These are phyloP conservation scores for Cynara cardunculus DNA, from an alignment of 129 eudicot species.

Conservation along the genomic window DNA sequence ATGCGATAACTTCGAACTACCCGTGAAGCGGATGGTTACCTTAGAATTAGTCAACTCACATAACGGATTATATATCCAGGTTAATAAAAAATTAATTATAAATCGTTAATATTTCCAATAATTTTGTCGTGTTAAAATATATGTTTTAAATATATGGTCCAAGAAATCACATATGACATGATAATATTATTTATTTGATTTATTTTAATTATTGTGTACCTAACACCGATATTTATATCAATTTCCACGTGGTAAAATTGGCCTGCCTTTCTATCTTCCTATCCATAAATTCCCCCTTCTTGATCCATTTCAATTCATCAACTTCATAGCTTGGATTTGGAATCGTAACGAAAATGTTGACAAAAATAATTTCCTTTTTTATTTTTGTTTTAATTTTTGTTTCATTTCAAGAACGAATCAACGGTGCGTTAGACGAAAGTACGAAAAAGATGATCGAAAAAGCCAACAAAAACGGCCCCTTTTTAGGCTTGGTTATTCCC, in stretches of 20 bases:
- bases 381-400: not conserved
- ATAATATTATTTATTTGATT: not conserved
- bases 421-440: constrained; percentile 32
- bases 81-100: too few relatives aligned
- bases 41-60: too few relatives aligned
- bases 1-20: too few relatives aligned
- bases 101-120: too few relatives aligned
- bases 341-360: constrained; percentile 1
- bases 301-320: constrained; percentile 5
- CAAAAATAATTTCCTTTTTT: not conserved
- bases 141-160: too few relatives aligned
- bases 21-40: too few relatives aligned
- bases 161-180: not conserved
- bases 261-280: not conserved
- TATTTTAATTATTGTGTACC: not conserved
- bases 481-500: constrained; percentile 61
- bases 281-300: constrained; percentile 1
- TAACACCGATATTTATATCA: not conserved
- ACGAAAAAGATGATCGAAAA: constrained; percentile 29
- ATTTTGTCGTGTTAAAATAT: too few relatives aligned
- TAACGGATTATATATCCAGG: too few relatives aligned
- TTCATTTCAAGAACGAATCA: constrained; percentile 19
- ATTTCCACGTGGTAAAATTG: not conserved
- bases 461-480: constrained; percentile 52
- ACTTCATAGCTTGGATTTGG: not conserved